Conservation (phyloP, 2,329 filamentous ascomycete species). For the Corinectria fuckeliana region DNA sequence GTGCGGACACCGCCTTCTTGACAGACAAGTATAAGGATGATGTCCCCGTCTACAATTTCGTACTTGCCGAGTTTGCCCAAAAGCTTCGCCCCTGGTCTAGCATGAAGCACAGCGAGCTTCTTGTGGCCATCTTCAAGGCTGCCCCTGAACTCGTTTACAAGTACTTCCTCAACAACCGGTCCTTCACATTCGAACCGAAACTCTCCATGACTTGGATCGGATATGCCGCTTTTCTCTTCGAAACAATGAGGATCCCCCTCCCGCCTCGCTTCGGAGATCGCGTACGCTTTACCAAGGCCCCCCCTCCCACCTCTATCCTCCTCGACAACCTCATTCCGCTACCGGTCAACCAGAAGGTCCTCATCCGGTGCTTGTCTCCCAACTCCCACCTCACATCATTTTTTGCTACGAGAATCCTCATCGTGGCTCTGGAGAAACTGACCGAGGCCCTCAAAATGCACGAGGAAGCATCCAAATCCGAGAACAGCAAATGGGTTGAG, state of each 20-base stretch:
- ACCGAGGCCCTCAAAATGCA: conserved; percentile 68
- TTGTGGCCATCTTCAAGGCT: conserved; percentile 78
- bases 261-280: conserved; percentile 75
- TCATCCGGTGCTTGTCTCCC: conserved; percentile 79
- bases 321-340: conserved; percentile 88
- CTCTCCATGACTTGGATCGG: conserved; percentile 94
- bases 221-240: conserved; percentile 88
- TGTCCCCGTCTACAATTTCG: conserved; percentile 79
- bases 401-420: conserved; percentile 81
- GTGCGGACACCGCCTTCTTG: conserved; percentile 73
- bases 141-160: conserved; percentile 87
- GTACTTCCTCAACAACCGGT: conserved; percentile 81
- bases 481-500: conserved; percentile 68
- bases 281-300: conserved; percentile 65
- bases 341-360: conserved; percentile 78
- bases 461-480: conserved; percentile 49
- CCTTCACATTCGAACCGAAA: conserved; percentile 90
- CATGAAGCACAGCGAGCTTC: conserved; percentile 79
- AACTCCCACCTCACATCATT: conserved; percentile 82
- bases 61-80: conserved; percentile 78
- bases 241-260: conserved; percentile 75
- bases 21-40: conserved; percentile 71
- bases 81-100: conserved; percentile 84
- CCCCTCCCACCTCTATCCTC: conserved; percentile 79
- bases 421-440: conserved; percentile 81